Evolutionary conservation across 257 asterid species (phyloP), one percentile per base, ranked within the genome.

Genomic region (Solanum dulcamara): DNA sequence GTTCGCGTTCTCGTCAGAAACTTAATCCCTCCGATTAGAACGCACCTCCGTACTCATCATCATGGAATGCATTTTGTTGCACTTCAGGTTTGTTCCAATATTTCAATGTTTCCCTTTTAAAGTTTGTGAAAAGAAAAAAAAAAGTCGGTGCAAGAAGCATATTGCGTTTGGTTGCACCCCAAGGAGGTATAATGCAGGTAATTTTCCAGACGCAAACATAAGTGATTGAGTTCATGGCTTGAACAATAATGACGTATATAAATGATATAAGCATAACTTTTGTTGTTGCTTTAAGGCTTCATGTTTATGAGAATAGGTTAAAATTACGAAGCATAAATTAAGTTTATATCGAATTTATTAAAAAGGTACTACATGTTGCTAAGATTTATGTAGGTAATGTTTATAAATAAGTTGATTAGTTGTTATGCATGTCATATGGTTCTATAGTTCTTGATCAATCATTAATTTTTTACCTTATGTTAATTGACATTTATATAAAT

Each of bases 41-140:
- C 85, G 1, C 68, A 90, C 0, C 81, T 70, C 57, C 90, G 86
- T 7, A 87, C 85, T 48, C 81, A 87, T 40, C 85, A 90, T 24
- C 30, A 85, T 13, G 98, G 97, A 68, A 93, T 93, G 98, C 95
- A 97, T 6, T 96, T 93, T 83, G 92, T 96, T 20, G 98, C 99
- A 62, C 98, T 96, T 74, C 99, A 96, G 94, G 98, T 96, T 84
- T 30, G 30, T 80, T 38, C 30, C 3, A 33, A 1, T 33, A 30
- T 9, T 72, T 4, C 22, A 35, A 46, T 28, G 4, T n/a, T n/a
- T n/a, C n/a, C n/a, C n/a, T 20, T 11, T 44, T 84, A 40, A 40
- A 40, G 11, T 40, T 42, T n/a, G n/a, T n/a, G n/a, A n/a, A n/a
- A n/a, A n/a, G n/a, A n/a, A n/a, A n/a, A n/a, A n/a, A n/a, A n/a